A percentile compares a stretch with the other conserved stretches of the same genome.
These are phyloP conservation scores for Calonectria pseudoturangicola DNA, from an alignment of 2,329 filamentous ascomycete genomes.

Conservation along the genomic window DNA sequence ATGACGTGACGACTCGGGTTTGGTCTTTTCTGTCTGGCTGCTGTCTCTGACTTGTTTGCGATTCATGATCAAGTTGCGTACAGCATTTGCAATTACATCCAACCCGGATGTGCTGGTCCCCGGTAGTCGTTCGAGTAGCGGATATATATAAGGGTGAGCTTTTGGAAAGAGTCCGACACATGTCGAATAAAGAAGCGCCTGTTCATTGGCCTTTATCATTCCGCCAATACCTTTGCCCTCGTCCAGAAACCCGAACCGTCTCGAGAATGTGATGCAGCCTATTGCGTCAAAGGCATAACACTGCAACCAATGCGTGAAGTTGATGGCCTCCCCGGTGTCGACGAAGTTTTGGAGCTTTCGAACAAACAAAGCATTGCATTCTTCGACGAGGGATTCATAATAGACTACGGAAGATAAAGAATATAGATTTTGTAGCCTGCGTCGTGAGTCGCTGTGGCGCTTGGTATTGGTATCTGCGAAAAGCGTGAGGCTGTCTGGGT, in stretches of 20 bases:
- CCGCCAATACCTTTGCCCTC: not conserved
- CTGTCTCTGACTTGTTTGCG: not conserved
- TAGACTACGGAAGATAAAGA: not conserved
- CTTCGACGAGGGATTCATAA: not conserved
- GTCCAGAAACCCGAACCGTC: constrained; percentile 1
- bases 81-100: not conserved
- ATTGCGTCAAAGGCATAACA: constrained; percentile 20
- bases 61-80: not conserved
- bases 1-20: not conserved
- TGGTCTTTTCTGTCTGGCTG: not conserved
- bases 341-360: not conserved
- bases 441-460: not conserved
- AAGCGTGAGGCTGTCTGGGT: not conserved
- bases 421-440: not conserved
- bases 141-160: not conserved
- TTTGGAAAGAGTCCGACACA: not conserved
- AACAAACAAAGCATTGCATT: not conserved
- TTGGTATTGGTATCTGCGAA: not conserved
- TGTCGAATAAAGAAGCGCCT: not conserved
- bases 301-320: not conserved
- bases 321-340: not conserved
- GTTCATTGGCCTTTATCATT: not conserved
- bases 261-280: constrained; percentile 5
- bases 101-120: not conserved
- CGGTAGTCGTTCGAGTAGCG: not conserved